A percentile compares a stretch with the other conserved stretches of the same genome.
These are phyloP conservation scores for Acorus calamus DNA, from an alignment of 106 monocot genomes.

Conservation along the genomic window DNA sequence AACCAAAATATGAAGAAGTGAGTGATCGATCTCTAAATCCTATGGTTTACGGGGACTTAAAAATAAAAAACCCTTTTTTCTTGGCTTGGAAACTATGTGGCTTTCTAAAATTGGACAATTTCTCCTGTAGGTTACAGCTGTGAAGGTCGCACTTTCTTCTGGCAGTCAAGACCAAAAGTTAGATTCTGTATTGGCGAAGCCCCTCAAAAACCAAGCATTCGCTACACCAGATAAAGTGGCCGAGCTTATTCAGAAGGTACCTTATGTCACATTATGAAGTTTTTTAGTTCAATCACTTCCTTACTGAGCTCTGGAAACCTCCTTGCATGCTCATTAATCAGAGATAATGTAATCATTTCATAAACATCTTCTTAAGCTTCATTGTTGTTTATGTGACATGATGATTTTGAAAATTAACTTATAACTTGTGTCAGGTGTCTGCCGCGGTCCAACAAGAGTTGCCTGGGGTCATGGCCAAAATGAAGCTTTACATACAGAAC, in stretches of 20 bases:
- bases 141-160: slow-evolving; percentile 70
- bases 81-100: no score
- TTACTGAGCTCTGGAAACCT: no score
- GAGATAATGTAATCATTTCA: no score
- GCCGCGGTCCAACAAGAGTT: slow-evolving; percentile 57
- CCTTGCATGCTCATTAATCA: no score
- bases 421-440: slow-evolving; percentile 36
- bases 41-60: no score
- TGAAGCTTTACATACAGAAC: slow-evolving; percentile 87
- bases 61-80: no score
- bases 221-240: slow-evolving; percentile 84
- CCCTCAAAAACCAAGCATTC: slow-evolving; percentile 87
- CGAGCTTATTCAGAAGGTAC: slow-evolving; percentile 88
- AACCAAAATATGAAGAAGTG: no score
- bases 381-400: background rate
- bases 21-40: no score
- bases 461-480: slow-evolving; percentile 52
- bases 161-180: slow-evolving; percentile 57
- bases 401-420: no score
- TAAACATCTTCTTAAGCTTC: background rate
- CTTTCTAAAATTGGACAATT: no score
- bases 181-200: slow-evolving; percentile 84
- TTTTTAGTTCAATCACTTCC: background rate
- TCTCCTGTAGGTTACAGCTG: slow-evolving; percentile 78
- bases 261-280: background rate